These are phyloP conservation scores for Vicia sativa DNA, from an alignment of 306 rosid genomes.

Conservation along the genomic window DNA sequence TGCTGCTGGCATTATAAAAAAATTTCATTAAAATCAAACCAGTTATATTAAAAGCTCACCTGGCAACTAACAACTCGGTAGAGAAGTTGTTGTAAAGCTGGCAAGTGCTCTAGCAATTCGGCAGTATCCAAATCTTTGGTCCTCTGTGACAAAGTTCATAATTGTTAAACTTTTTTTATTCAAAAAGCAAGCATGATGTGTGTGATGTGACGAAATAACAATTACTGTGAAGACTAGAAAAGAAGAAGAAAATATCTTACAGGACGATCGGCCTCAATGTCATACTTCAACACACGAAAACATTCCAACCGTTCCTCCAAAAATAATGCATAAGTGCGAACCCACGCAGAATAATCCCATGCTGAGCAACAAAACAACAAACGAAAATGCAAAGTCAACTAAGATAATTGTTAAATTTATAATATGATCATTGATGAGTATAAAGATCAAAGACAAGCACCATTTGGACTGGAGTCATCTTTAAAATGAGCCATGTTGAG, in stretches of 20 bases:
- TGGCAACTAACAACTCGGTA: constrained; percentile 87
- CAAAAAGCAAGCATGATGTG: constrained; percentile 1
- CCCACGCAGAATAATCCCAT: constrained; percentile 98
- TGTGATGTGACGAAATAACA: background rate
- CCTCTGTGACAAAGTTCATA: constrained; percentile 69
- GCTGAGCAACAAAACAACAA: constrained; percentile 57
- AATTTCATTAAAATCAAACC: constrained; percentile 13
- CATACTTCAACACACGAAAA: constrained; percentile 91
- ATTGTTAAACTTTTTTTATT: constrained; percentile 19
- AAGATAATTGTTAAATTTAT: constrained; percentile 2
- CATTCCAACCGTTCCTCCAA: constrained; percentile 99
- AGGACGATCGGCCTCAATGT: constrained; percentile 85
- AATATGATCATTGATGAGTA: constrained; percentile 17
- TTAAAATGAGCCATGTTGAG: constrained; percentile 98
- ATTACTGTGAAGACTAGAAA: constrained; percentile 5
- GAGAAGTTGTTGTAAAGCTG: constrained; percentile 92
- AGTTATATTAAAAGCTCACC: constrained; percentile 50
- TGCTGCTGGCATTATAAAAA: constrained; percentile 21
- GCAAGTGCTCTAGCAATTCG: constrained; percentile 91
- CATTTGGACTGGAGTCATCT: constrained; percentile 98
- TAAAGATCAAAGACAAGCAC: constrained; percentile 43
- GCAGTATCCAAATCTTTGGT: constrained; percentile 92
- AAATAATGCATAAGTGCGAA: constrained; percentile 91
- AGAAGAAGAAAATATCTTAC: constrained; percentile 50
- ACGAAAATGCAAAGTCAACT: constrained; percentile 31